Conservation (phyloP, 2,329 filamentous ascomycete species). For the Chaetomium olivaceum region DNA sequence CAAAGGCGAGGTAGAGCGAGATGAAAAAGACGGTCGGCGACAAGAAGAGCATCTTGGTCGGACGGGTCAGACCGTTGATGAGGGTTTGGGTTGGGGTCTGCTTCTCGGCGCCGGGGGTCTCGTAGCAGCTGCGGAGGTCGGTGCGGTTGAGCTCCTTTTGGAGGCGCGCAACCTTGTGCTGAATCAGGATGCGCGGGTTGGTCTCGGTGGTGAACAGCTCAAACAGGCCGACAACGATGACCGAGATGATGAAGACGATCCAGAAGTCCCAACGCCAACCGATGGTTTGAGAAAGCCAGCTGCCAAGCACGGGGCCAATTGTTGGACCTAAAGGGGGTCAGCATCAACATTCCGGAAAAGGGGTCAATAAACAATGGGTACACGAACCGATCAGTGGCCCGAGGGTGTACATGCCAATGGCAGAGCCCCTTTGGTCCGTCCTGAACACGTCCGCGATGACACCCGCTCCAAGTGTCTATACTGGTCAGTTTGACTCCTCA, state of each 20-base stretch:
- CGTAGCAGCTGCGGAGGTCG: slow-evolving; percentile 51
- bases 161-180: slow-evolving; percentile 49
- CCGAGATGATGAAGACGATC: slow-evolving; percentile 52
- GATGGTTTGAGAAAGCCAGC: slow-evolving; percentile 50
- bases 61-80: slow-evolving; percentile 49
- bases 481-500: background rate
- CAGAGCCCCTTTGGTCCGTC: slow-evolving; percentile 48
- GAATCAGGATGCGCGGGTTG: slow-evolving; percentile 52
- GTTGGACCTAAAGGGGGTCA: slow-evolving; percentile 40
- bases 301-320: slow-evolving; percentile 50
- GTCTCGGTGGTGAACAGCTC: slow-evolving; percentile 49
- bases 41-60: slow-evolving; percentile 52
- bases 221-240: slow-evolving; percentile 40
- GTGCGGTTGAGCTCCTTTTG: slow-evolving; percentile 48
- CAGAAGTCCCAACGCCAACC: slow-evolving; percentile 57
- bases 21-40: slow-evolving; percentile 51
- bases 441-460: slow-evolving; percentile 58
- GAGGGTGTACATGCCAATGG: slow-evolving; percentile 53
- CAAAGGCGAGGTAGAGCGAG: slow-evolving; percentile 53
- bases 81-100: slow-evolving; percentile 36
- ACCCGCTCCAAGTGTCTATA: slow-evolving; percentile 52
- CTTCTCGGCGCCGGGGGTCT: slow-evolving; percentile 31
- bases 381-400: slow-evolving; percentile 44
- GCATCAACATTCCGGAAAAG: background rate
- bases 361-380: background rate